These are phyloP conservation scores for Gossypium bickii DNA, from an alignment of 345 rosid genomes.

Conservation along the genomic window DNA sequence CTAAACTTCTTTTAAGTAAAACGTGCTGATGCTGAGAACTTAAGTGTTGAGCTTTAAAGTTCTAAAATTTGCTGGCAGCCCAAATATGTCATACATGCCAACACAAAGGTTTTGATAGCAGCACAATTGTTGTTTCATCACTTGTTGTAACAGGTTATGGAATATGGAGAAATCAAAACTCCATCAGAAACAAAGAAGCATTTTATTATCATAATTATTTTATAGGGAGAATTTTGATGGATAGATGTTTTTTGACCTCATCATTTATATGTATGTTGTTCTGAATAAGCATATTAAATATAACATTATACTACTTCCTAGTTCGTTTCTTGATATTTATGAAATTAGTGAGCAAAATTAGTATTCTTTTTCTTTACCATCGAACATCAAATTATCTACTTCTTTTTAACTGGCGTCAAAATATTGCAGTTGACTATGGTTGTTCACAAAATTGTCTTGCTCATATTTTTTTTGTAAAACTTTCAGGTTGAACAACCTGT, in stretches of 20 bases:
- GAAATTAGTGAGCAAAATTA: background rate
- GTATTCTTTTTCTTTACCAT: background rate
- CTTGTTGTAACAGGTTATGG: too few species aligned
- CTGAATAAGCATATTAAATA: background rate
- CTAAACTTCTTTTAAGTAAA: too few species aligned
- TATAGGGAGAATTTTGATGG: background rate
- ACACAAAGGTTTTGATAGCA: too few species aligned
- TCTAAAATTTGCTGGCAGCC: too few species aligned
- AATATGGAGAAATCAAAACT: too few species aligned
- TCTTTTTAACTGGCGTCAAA: background rate
- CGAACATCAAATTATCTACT: background rate
- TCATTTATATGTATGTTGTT: background rate
- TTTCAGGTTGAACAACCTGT: slow-evolving; percentile 68
- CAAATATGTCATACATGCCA: too few species aligned
- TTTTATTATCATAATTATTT: background rate
- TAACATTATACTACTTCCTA: background rate
- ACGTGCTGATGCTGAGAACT: too few species aligned
- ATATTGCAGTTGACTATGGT: background rate
- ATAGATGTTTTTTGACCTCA: background rate
- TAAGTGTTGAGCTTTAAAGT: too few species aligned
- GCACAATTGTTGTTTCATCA: too few species aligned
- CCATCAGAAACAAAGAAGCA: background rate
- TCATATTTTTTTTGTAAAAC: background rate
- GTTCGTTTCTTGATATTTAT: background rate
- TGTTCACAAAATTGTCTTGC: background rate